A percentile compares a stretch with the other conserved stretches of the same genome.
These are phyloP conservation scores for Fusarium chlamydosporum DNA, from an alignment of 2,329 filamentous ascomycete species.

Conservation along the genomic window DNA sequence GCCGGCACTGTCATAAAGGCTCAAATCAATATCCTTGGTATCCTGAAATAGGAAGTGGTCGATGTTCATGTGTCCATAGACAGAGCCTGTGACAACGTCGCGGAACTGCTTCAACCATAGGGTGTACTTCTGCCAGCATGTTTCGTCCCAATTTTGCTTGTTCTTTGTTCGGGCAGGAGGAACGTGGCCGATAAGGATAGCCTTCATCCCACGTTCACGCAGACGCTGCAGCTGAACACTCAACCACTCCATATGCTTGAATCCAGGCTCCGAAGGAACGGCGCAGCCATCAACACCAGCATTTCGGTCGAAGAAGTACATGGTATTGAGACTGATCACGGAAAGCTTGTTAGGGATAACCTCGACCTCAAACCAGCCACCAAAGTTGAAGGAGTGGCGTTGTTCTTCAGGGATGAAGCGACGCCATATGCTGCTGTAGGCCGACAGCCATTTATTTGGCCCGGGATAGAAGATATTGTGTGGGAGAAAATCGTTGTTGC, in stretches of 20 bases:
- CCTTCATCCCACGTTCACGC: constrained; percentile 89
- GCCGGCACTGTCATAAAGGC: constrained; percentile 51
- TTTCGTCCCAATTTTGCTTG: constrained; percentile 95
- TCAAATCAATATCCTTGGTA: constrained; percentile 79
- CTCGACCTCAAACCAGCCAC: constrained; percentile 95
- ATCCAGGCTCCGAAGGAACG: constrained; percentile 84
- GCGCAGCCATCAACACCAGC: constrained; percentile 93
- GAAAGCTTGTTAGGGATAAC: constrained; percentile 88
- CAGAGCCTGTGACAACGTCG: constrained; percentile 82
- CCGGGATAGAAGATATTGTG: constrained; percentile 93
- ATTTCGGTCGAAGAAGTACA: constrained; percentile 96
- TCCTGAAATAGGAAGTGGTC: constrained; percentile 97
- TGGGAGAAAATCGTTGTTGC: constrained; percentile 97
- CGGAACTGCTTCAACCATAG: constrained; percentile 92
- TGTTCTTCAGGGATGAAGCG: constrained; percentile 93
- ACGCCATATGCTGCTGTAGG: constrained; percentile 83
- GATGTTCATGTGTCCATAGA: constrained; percentile 98
- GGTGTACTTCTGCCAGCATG: constrained; percentile 97
- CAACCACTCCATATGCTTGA: constrained; percentile 96
- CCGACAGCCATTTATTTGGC: constrained; percentile 87
- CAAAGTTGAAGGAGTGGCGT: constrained; percentile 89
- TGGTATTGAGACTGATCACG: constrained; percentile 94
- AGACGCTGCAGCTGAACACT: constrained; percentile 88
- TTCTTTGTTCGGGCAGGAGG: constrained; percentile 87
- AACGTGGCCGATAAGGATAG: constrained; percentile 93